Evolutionary conservation across 176 grass and related monocot genomes (phyloP).

Genomic region (Aegilops umbellulata): DNA sequence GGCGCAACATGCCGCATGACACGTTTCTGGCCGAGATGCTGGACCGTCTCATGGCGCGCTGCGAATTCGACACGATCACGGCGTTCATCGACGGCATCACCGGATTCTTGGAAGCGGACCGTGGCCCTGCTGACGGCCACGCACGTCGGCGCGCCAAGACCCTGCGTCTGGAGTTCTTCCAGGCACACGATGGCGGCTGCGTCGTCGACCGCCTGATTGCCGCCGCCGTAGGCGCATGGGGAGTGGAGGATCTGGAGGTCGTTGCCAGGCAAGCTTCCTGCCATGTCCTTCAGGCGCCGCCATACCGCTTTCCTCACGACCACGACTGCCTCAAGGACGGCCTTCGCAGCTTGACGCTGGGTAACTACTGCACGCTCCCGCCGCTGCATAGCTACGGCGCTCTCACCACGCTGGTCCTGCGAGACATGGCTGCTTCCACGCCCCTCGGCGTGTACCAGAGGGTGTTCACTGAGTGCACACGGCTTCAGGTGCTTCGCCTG

Average conservation of each 20-base stretch:
- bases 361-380: background rate
- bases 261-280: background rate
- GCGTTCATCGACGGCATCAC: background rate
- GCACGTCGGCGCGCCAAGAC: background rate
- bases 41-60: background rate
- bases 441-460: background rate
- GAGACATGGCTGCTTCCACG: conserved; percentile 4
- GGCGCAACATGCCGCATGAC: background rate
- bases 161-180: conserved; percentile 18
- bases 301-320: background rate
- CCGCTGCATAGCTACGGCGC: background rate
- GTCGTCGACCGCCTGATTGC: background rate
- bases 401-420: background rate
- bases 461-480: background rate
- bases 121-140: too few relatives aligned
- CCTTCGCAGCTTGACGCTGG: conserved; percentile 15
- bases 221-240: background rate
- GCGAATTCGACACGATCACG: background rate
- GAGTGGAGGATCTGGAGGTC: conserved; percentile 19
- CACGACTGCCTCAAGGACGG: background rate
- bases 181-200: background rate
- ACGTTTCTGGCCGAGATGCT: background rate
- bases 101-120: background rate
- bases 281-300: background rate
- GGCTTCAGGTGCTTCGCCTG: conserved; percentile 10